A percentile compares a stretch with the other conserved stretches of the same genome.
phyloP scores from a whole-genome alignment of 257 asterid genomes.

The Leptodermis oblonga region DNA sequence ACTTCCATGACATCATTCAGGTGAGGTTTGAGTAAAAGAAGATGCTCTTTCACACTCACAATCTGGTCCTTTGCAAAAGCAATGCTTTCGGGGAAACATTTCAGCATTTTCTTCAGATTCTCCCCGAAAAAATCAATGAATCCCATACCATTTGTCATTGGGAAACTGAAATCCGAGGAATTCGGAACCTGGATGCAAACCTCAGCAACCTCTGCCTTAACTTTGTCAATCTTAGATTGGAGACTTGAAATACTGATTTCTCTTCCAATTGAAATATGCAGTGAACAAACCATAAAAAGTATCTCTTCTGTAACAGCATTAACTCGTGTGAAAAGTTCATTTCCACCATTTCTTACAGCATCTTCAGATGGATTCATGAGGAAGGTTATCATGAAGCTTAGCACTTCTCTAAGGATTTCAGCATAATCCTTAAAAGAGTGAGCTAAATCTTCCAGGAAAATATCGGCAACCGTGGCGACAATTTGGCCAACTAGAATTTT shows the following conservation, averaged over 20 bases:
- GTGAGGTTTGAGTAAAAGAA: not conserved
- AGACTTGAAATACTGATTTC: not conserved
- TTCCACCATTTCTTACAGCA: not conserved
- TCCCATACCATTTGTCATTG: slow-evolving; percentile 3
- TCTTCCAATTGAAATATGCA: not conserved
- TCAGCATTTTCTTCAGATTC: not conserved
- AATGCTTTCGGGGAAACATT: not conserved
- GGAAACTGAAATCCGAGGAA: not conserved
- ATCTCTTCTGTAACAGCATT: not conserved
- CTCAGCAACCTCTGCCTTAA: not conserved
- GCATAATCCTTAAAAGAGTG: not conserved
- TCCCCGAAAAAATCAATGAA: slow-evolving; percentile 5
- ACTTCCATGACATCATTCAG: not conserved
- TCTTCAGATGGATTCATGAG: not conserved
- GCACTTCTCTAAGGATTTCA: not conserved
- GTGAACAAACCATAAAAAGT: not conserved
- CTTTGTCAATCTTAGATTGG: not conserved
- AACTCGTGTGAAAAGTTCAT: not conserved
- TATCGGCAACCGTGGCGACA: not conserved
- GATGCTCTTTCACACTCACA: not conserved
- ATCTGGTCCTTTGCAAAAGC: not conserved
- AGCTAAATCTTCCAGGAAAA: not conserved
- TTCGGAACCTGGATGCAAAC: not conserved
- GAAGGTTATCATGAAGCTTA: not conserved
- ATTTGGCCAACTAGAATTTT: not conserved